Percentiles rank a stretch among this genome's conserved stretches.
Evolutionary conservation across 1,284 basidiomycete species (phyloP).

Genomic region (Puccinia triticina): DNA sequence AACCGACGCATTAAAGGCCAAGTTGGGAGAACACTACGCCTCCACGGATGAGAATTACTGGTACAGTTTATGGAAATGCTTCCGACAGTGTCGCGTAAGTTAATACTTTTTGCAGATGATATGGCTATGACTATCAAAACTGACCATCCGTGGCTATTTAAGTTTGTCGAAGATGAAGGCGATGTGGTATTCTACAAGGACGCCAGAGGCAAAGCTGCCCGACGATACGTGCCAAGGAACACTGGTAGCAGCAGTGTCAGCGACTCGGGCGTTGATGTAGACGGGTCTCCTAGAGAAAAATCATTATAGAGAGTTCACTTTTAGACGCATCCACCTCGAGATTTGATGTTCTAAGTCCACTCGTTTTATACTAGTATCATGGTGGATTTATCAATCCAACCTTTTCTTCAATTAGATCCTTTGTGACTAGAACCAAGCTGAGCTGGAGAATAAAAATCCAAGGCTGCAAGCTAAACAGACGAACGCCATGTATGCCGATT

Average conservation of each 20-base stretch:
- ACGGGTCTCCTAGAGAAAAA: conserved; percentile 10
- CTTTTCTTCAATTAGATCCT: too few relatives aligned
- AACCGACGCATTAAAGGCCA: conserved; percentile 79
- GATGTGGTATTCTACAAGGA: conserved; percentile 92
- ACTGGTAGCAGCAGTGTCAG: conserved; percentile 61
- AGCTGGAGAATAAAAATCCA: too few relatives aligned
- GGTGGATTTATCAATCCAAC: too few relatives aligned
- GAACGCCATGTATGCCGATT: too few relatives aligned
- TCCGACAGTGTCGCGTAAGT: conserved; percentile 62
- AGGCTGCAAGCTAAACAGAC: too few relatives aligned
- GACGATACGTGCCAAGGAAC: conserved; percentile 65
- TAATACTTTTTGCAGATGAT: not conserved
- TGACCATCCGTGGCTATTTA: conserved; percentile 55
- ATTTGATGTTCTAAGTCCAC: too few relatives aligned
- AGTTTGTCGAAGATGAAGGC: conserved; percentile 91
- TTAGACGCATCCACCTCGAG: not conserved
- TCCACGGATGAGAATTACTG: conserved; percentile 65
- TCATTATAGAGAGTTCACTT: not conserved
- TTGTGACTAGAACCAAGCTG: too few relatives aligned
- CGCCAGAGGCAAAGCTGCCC: conserved; percentile 70
- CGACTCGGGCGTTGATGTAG: conserved; percentile 55
- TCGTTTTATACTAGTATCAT: too few relatives aligned
- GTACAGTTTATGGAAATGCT: conserved; percentile 63
- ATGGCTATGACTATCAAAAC: not conserved
- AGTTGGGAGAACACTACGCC: conserved; percentile 68